Evolutionary conservation across 306 rosid species (phyloP).

Genomic region (Cicer judaicum): DNA sequence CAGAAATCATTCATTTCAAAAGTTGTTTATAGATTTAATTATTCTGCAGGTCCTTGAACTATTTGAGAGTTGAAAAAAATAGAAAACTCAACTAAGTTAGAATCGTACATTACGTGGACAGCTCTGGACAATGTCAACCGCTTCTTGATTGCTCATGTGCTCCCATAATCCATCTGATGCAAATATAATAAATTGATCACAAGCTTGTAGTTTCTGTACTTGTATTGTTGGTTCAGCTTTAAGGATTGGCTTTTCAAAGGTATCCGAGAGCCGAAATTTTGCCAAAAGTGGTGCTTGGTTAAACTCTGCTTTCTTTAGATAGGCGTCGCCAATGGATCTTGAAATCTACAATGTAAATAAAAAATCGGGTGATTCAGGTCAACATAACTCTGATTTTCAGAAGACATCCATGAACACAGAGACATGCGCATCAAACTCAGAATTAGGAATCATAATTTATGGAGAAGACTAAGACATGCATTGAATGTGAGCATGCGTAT

Average conservation of each 20-base stretch:
- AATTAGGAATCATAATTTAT: neutral
- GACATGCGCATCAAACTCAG: conserved; percentile 19
- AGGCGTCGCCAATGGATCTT: conserved; percentile 97
- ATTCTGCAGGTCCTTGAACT: too few species aligned
- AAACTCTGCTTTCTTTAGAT: conserved; percentile 81
- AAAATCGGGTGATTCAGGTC: neutral
- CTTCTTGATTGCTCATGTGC: conserved; percentile 87
- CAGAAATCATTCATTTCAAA: conserved; percentile 12
- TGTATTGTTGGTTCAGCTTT: conserved; percentile 79
- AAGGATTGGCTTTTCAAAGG: conserved; percentile 83
- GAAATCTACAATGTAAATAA: conserved; percentile 69
- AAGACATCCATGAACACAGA: conserved; percentile 1
- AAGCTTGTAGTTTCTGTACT: conserved; percentile 67
- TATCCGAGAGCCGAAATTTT: conserved; percentile 76
- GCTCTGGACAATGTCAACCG: conserved; percentile 79
- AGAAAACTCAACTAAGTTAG: conserved; percentile 34
- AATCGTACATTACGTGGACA: conserved; percentile 77
- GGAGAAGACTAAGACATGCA: neutral
- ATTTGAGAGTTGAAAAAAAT: neutral
- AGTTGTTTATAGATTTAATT: neutral
- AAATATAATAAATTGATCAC: conserved; percentile 85
- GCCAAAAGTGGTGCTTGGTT: conserved; percentile 76
- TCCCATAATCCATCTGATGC: conserved; percentile 99
- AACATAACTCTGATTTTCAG: conserved; percentile 25
- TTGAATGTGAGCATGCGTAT: neutral